A percentile compares a stretch with the other conserved stretches of the same genome.
These are phyloP conservation scores for Flaveria linearis DNA, from an alignment of 129 eudicot species.

Conservation along the genomic window DNA sequence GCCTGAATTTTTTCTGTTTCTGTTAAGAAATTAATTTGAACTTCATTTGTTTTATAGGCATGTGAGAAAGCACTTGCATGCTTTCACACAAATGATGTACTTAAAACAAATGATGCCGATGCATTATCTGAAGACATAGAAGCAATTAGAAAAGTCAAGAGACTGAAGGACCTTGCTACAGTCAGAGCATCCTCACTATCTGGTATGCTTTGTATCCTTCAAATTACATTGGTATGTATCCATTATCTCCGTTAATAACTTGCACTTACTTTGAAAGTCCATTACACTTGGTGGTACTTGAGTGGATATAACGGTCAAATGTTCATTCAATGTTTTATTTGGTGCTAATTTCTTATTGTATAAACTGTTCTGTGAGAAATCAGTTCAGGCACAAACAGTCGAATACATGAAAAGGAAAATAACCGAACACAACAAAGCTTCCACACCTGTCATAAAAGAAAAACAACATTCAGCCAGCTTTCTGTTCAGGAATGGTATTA, in stretches of 20 bases:
- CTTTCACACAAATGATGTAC: conserved; percentile 24
- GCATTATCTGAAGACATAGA: conserved; percentile 31
- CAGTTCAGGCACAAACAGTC: conserved; percentile 83
- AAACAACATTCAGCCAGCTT: conserved; percentile 53
- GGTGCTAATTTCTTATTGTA: neutral
- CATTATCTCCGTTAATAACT: neutral
- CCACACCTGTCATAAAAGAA: conserved; percentile 29
- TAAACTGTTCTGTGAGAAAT: conserved; percentile 25
- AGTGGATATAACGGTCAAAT: conserved; percentile 11
- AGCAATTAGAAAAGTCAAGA: conserved; percentile 48
- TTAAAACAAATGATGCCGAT: conserved; percentile 31
- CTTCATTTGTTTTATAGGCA: conserved; percentile 42
- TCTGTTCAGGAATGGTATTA: conserved; percentile 69
- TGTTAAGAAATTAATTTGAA: neutral
- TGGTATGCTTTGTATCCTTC: conserved; percentile 43
- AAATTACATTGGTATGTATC: neutral
- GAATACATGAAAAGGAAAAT: conserved; percentile 61
- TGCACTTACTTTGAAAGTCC: neutral
- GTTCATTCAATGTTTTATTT: neutral
- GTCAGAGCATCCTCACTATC: conserved; percentile 61
- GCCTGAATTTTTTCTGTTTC: conserved; percentile 13
- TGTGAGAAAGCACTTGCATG: conserved; percentile 69
- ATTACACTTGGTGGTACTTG: conserved; percentile 1
- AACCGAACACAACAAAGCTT: conserved; percentile 23
- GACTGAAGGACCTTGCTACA: conserved; percentile 54